Evolutionary conservation across 2,329 filamentous ascomycete genomes (phyloP).

Genomic region (Sarocladium oryzae): DNA sequence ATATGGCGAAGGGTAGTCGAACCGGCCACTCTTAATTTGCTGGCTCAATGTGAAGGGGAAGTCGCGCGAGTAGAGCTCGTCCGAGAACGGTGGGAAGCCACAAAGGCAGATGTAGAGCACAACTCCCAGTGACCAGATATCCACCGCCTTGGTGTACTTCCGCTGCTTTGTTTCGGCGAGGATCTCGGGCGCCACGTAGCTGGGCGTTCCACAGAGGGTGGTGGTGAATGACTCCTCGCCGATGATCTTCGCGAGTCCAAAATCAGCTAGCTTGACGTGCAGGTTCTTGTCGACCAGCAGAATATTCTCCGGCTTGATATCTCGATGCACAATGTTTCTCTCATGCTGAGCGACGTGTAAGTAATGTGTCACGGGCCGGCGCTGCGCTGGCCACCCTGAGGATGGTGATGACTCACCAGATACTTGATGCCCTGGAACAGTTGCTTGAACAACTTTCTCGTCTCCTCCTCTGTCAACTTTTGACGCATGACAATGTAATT

Average conservation of each 20-base stretch:
- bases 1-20: conserved; percentile 94
- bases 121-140: conserved; percentile 96
- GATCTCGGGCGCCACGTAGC: conserved; percentile 94
- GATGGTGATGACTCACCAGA: conserved; percentile 53
- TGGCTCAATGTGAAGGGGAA: conserved; percentile 83
- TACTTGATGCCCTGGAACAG: conserved; percentile 94
- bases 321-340: conserved; percentile 91
- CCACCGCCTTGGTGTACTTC: conserved; percentile 90
- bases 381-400: background rate
- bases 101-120: conserved; percentile 96
- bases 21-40: conserved; percentile 82
- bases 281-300: conserved; percentile 78
- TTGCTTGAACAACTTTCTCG: conserved; percentile 82
- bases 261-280: conserved; percentile 88
- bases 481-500: conserved; percentile 89
- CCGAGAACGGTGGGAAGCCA: conserved; percentile 93
- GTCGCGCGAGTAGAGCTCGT: conserved; percentile 75
- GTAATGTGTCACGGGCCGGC: background rate
- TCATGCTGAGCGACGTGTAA: conserved; percentile 61
- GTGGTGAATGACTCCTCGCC: conserved; percentile 98
- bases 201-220: conserved; percentile 92
- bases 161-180: conserved; percentile 74
- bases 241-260: conserved; percentile 96
- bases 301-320: conserved; percentile 98
- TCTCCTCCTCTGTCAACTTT: conserved; percentile 77